Evolutionary conservation across 2,329 filamentous ascomycete species (phyloP).

Genomic region (Verticillium tricorpus): DNA sequence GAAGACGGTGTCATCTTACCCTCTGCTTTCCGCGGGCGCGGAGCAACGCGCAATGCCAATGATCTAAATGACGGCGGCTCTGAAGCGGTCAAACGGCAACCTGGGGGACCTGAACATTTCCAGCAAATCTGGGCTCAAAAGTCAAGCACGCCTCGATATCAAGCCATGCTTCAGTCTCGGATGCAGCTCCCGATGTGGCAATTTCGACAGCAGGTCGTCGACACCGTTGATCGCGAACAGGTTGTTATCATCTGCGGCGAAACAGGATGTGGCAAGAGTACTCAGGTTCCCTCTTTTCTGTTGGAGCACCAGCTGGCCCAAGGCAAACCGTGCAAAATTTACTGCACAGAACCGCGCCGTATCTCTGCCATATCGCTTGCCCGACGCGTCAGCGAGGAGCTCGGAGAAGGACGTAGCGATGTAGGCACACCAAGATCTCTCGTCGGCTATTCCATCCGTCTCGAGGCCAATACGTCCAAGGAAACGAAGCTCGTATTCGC

Average conservation of each 20-base stretch:
- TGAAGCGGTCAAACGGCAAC: conserved; percentile 25
- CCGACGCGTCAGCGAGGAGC: conserved; percentile 86
- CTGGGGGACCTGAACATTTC: conserved; percentile 42
- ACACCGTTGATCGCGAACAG: conserved; percentile 72
- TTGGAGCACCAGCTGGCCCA: conserved; percentile 81
- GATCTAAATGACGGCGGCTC: conserved; percentile 45
- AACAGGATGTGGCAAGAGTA: conserved; percentile 96
- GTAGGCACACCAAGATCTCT: conserved; percentile 79
- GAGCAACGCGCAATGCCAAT: conserved; percentile 36
- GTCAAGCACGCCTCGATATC: conserved; percentile 56
- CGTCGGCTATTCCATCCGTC: conserved; percentile 88
- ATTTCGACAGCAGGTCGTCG: conserved; percentile 74
- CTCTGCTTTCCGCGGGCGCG: conserved; percentile 67
- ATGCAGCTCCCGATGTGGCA: conserved; percentile 86
- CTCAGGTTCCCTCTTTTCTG: conserved; percentile 91
- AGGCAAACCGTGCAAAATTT: conserved; percentile 83
- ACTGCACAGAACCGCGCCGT: conserved; percentile 89
- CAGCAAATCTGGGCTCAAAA: conserved; percentile 58
- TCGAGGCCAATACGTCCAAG: conserved; percentile 80
- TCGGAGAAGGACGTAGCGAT: conserved; percentile 79
- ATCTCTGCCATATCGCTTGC: conserved; percentile 96
- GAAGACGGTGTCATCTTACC: conserved; percentile 73
- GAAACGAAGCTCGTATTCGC: conserved; percentile 87
- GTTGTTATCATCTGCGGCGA: conserved; percentile 94
- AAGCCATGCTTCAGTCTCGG: conserved; percentile 73